Evolutionary conservation across 179 eudicot genomes (phyloP).

Genomic region (Actinidia polygama): DNA sequence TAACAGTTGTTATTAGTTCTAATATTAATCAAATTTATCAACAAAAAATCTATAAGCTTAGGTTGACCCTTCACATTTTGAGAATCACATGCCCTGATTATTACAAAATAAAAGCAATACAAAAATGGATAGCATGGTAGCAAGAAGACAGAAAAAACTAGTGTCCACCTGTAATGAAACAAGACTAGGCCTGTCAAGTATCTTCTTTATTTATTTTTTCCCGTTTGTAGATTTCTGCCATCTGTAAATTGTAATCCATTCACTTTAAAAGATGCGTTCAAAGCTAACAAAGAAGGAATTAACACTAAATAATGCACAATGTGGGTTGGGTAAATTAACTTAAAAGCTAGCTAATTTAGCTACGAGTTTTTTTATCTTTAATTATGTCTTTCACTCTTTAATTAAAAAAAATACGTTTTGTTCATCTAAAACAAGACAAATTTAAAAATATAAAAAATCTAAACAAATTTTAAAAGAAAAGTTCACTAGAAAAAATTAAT

Average conservation of each 20-base stretch:
- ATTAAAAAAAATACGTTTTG: too few species aligned
- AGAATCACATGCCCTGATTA: background rate
- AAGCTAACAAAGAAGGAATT: slow-evolving; percentile 3
- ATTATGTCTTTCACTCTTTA: too few species aligned
- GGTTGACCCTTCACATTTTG: background rate
- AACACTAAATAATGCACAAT: background rate
- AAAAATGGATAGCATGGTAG: background rate
- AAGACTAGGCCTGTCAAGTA: background rate
- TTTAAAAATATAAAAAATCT: too few species aligned
- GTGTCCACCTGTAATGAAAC: background rate
- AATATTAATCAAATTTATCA: too few species aligned
- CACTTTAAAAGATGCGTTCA: background rate
- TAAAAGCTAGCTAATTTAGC: too few species aligned
- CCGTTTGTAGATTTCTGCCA: too few species aligned
- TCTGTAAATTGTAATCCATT: background rate
- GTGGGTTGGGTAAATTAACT: too few species aligned
- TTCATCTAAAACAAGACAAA: too few species aligned
- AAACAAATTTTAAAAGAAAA: too few species aligned
- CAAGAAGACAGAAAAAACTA: background rate
- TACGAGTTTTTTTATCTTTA: too few species aligned
- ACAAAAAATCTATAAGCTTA: background rate
- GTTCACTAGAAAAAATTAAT: too few species aligned
- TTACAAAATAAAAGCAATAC: background rate
- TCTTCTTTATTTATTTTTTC: background rate
- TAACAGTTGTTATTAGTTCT: too few species aligned